phyloP scores from a whole-genome alignment of 106 monocot species.

The Apostasia ramifera region DNA sequence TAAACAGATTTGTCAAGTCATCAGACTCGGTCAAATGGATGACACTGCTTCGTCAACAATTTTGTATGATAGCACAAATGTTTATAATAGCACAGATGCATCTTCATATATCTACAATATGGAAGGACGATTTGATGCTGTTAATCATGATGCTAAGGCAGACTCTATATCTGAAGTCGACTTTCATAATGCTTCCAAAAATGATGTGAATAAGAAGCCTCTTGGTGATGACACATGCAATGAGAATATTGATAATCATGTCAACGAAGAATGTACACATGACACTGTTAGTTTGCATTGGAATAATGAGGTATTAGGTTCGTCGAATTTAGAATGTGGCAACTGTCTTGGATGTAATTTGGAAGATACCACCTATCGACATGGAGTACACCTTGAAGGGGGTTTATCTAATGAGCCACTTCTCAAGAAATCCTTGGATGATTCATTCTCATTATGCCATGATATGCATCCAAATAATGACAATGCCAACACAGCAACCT shows the following conservation, averaged over 20 bases:
- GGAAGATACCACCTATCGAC: neutral
- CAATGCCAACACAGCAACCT: constrained; percentile 6
- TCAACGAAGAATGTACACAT: neutral
- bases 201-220: constrained; percentile 1
- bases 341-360: constrained; percentile 6
- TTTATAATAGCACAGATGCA: constrained; percentile 15
- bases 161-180: neutral
- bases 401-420: constrained; percentile 7
- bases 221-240: constrained; percentile 5
- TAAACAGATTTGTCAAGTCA: constrained; percentile 2
- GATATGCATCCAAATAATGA: constrained; percentile 6
- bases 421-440: constrained; percentile 13
- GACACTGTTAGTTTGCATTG: neutral
- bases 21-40: constrained; percentile 8
- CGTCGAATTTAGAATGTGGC: constrained; percentile 6
- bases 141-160: constrained; percentile 3
- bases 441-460: constrained; percentile 10
- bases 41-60: constrained; percentile 16
- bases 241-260: neutral
- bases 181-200: constrained; percentile 1
- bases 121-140: constrained; percentile 8
- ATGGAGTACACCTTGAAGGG: constrained; percentile 7
- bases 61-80: constrained; percentile 22
- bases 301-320: constrained; percentile 6
- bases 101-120: neutral